phyloP scores from a whole-genome alignment of 495 filamentous ascomycete genomes.

The Cercophora newfieldiana region DNA sequence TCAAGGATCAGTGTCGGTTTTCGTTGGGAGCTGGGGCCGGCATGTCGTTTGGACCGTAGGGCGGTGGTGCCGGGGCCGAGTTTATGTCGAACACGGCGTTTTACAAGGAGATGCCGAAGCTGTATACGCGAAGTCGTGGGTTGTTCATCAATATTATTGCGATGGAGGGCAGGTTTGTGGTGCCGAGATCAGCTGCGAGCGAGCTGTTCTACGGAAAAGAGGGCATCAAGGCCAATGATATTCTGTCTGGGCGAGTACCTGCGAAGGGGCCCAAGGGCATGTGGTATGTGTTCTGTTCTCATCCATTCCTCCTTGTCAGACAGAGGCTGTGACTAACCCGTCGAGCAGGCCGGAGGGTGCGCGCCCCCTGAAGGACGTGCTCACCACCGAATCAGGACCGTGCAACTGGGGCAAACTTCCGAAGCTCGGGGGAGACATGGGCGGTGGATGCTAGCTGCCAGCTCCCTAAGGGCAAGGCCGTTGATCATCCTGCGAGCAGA shows the following conservation, averaged over 20 bases:
- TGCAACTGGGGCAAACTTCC: background rate
- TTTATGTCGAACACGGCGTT: background rate
- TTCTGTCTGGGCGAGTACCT: conserved; percentile 62
- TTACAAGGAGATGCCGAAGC: background rate
- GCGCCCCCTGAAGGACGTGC: conserved; percentile 58
- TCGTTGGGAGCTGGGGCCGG: background rate
- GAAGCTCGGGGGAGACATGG: background rate
- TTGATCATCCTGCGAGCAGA: no score
- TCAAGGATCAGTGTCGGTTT: no score
- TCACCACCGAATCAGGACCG: conserved; percentile 54
- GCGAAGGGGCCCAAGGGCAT: background rate
- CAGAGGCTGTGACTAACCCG: background rate
- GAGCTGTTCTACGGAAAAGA: conserved; percentile 68
- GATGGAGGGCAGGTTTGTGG: conserved; percentile 68
- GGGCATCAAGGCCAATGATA: conserved; percentile 56
- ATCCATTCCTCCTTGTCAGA: background rate
- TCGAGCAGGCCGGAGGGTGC: conserved; percentile 32
- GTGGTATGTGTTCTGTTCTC: conserved; percentile 17
- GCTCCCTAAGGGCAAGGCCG: no score
- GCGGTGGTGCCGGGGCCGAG: background rate
- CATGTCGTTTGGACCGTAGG: background rate
- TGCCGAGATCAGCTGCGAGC: conserved; percentile 76
- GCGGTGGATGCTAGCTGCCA: background rate
- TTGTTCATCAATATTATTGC: conserved; percentile 74
- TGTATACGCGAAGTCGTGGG: conserved; percentile 73